phyloP scores from a whole-genome alignment of 768 basidiomycete genomes.

The Zangia roseola region DNA sequence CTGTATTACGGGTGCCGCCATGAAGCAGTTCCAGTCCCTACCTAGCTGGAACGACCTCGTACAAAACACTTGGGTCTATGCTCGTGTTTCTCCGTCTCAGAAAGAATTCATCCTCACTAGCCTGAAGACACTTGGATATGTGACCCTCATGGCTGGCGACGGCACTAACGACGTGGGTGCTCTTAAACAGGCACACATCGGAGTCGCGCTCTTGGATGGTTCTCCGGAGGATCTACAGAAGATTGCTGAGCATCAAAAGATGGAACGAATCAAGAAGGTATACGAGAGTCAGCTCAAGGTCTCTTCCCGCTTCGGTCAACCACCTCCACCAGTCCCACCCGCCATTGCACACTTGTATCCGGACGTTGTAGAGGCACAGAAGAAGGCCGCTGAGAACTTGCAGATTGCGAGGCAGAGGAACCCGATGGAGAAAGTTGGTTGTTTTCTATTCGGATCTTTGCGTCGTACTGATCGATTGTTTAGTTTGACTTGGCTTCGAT shows the following conservation, averaged over 20 bases:
- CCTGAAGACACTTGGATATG: constrained; percentile 84
- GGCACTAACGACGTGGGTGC: constrained; percentile 99
- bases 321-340: constrained; percentile 90
- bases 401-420: constrained; percentile 72
- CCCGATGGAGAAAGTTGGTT: constrained; percentile 83
- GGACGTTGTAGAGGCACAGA: constrained; percentile 86
- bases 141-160: constrained; percentile 97
- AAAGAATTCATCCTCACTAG: constrained; percentile 95
- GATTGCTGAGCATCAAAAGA: constrained; percentile 88
- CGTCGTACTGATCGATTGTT: constrained; percentile 14
- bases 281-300: constrained; percentile 95
- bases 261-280: constrained; percentile 92
- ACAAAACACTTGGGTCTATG: constrained; percentile 97
- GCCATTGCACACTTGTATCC: constrained; percentile 87
- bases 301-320: constrained; percentile 85
- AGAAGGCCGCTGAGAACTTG: constrained; percentile 68
- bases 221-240: constrained; percentile 88
- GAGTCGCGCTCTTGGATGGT: constrained; percentile 90
- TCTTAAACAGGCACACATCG: constrained; percentile 96
- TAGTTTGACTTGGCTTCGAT: constrained; percentile 79
- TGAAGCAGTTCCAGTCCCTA: constrained; percentile 78
- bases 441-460: not conserved
- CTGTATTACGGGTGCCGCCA: constrained; percentile 91
- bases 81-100: constrained; percentile 92
- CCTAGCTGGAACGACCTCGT: constrained; percentile 81